Evolutionary conservation across 2,329 filamentous ascomycete genomes (phyloP).

Genomic region (Dothidotthia symphoricarpi): DNA sequence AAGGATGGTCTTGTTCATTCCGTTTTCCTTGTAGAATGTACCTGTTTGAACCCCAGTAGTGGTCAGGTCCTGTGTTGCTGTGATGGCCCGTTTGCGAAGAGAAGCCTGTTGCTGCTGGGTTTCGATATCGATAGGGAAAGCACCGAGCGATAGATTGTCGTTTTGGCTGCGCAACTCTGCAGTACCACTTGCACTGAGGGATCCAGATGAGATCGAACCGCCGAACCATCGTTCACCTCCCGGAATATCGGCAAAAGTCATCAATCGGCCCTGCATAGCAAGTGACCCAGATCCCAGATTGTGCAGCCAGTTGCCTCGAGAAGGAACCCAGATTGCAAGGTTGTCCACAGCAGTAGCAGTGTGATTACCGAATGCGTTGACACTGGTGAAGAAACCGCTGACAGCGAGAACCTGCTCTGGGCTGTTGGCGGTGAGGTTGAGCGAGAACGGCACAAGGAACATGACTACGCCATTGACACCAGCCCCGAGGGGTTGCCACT

Average conservation of each 20-base stretch:
- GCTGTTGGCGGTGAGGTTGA: constrained; percentile 71
- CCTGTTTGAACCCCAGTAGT: constrained; percentile 72
- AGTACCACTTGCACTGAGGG: constrained; percentile 70
- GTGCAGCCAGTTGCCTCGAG: constrained; percentile 79
- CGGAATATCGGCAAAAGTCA: constrained; percentile 65
- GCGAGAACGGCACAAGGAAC: constrained; percentile 69
- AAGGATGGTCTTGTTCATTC: constrained; percentile 79
- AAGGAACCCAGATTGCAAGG: constrained; percentile 91
- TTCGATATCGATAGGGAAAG: constrained; percentile 44
- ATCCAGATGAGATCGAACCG: constrained; percentile 76
- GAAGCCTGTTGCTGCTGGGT: constrained; percentile 31
- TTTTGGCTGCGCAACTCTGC: constrained; percentile 57
- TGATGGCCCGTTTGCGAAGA: constrained; percentile 44
- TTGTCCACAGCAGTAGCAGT: constrained; percentile 63
- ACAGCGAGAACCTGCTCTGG: constrained; percentile 75
- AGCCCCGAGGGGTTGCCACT: constrained; percentile 77
- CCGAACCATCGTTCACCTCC: constrained; percentile 67
- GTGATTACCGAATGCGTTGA: constrained; percentile 66
- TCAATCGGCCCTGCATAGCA: constrained; percentile 69
- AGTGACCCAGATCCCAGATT: constrained; percentile 66
- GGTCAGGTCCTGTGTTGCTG: constrained; percentile 47
- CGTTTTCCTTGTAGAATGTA: constrained; percentile 68
- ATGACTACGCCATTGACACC: constrained; percentile 80
- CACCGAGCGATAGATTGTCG: constrained; percentile 38
- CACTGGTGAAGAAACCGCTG: constrained; percentile 73